Base-by-base conservation (phyloP, 2,329 filamentous ascomycete species). In the Xylaria sp. region DNA sequence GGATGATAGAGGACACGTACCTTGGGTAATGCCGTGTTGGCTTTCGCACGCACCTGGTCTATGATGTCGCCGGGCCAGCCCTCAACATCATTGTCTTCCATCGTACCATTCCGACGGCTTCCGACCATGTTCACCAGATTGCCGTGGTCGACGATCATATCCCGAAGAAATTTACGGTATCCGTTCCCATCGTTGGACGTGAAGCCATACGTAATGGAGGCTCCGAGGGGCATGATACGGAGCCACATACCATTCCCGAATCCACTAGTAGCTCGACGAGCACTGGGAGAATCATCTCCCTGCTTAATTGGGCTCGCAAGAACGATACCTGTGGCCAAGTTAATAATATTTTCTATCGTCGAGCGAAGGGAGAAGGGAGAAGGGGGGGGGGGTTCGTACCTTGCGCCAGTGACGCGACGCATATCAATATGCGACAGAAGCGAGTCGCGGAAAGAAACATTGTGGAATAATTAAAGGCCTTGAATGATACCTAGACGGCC, bases 101-200 rank as follows among this genome's bases (percentile, higher is more conserved):
- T 80, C 3, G 72, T 73, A 12, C 81, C 81, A 24, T 75, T 71
- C 2, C 75, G 74, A 27, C 78, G 73, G 36, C 75, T 78, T 4
- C 81, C 81, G 4, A 83, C 79, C 76, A 81, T 80, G 65, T 77
- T 75, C n/a, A 80, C 76, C 6, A 70, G 17, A 64, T 79, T 77
- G 11, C 78, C 79, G 50, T 72, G 62, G 1, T 62, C 55, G 9
- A 72, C 68, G 17, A 84, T 75, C 60, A 76, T 65, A 45, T 81
- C 74, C 14, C 77, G 77, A 11, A 85, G 77, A 32, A 61, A 53
- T 54, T 79, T 69, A 8, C 80, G 77, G 72, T 81, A 82, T 17
- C 80, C 80, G 56, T 81, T 81, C 11, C 76, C 76, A 64, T 78
- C 73, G 11, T 63, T 72, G 0, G 79, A 81, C 1, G 62, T 72